Evolutionary conservation across 2,329 filamentous ascomycete genomes (phyloP).

Genomic region (Alternaria metachromatica): DNA sequence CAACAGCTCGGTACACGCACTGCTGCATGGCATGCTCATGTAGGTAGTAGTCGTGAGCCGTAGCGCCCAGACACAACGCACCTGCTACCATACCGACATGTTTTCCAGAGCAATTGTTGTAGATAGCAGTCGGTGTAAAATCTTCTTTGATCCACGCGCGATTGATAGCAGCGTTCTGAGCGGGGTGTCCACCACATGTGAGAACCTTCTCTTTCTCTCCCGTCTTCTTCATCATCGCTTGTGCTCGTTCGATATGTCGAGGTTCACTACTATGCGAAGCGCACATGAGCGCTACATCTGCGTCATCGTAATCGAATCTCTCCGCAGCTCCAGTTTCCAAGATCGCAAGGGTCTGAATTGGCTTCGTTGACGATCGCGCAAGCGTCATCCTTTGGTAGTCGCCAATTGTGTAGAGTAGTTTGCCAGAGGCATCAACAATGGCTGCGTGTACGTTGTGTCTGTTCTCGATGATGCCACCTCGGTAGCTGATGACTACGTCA

Average conservation of each 20-base stretch:
- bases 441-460: neutral
- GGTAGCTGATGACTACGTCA: neutral
- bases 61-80: constrained; percentile 46
- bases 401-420: neutral
- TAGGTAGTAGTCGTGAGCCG: neutral
- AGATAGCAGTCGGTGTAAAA: constrained; percentile 48
- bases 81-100: constrained; percentile 58
- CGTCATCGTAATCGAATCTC: neutral
- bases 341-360: neutral
- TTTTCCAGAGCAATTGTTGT: constrained; percentile 59
- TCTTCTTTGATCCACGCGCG: constrained; percentile 50
- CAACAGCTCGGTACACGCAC: constrained; percentile 47
- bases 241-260: neutral
- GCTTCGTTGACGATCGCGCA: neutral
- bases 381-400: neutral
- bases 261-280: constrained; percentile 2
- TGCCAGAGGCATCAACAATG: neutral
- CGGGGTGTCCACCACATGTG: neutral
- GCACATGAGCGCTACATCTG: constrained; percentile 1
- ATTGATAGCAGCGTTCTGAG: constrained; percentile 36
- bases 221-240: neutral
- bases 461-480: neutral
- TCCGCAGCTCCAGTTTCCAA: neutral
- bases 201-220: neutral
- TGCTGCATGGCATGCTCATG: constrained; percentile 33